These are phyloP conservation scores for Quercus bicolor DNA, from an alignment of 306 rosid genomes.

Conservation along the genomic window DNA sequence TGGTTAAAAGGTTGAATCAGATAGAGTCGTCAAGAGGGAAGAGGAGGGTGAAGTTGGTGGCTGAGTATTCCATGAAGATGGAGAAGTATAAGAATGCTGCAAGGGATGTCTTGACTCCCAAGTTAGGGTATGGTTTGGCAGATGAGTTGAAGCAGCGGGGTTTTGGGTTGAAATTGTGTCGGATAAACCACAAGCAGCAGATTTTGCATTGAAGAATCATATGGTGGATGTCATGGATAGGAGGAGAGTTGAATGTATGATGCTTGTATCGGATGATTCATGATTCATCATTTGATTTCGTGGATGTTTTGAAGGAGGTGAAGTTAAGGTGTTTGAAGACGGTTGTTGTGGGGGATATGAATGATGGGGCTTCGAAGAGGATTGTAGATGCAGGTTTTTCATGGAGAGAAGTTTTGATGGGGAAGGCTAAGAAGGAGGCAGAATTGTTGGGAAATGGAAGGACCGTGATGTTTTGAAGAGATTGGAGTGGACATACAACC, in stretches of 20 bases:
- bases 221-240: conserved; percentile 72
- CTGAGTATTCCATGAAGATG: conserved; percentile 79
- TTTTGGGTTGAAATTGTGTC: conserved; percentile 53
- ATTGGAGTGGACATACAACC: conserved; percentile 75
- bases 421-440: conserved; percentile 75
- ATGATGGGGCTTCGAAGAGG: conserved; percentile 71
- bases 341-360: conserved; percentile 69
- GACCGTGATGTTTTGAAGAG: conserved; percentile 68
- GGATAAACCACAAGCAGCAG: conserved; percentile 50
- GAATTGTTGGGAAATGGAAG: conserved; percentile 69
- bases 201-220: conserved; percentile 45
- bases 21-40: conserved; percentile 69
- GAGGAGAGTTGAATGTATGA: conserved; percentile 59
- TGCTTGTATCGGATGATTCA: conserved; percentile 82
- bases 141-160: conserved; percentile 69
- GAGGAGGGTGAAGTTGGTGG: conserved; percentile 70
- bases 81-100: conserved; percentile 70
- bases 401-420: conserved; percentile 78
- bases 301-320: conserved; percentile 65
- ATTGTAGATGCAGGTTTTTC: conserved; percentile 59
- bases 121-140: conserved; percentile 47
- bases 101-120: conserved; percentile 53
- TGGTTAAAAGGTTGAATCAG: conserved; percentile 58
- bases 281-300: conserved; percentile 50
- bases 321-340: conserved; percentile 62